Percentiles rank a stretch among this genome's conserved stretches.
phyloP scores from a whole-genome alignment of 2,329 filamentous ascomycete genomes.

The Colletotrichum tofieldiae region DNA sequence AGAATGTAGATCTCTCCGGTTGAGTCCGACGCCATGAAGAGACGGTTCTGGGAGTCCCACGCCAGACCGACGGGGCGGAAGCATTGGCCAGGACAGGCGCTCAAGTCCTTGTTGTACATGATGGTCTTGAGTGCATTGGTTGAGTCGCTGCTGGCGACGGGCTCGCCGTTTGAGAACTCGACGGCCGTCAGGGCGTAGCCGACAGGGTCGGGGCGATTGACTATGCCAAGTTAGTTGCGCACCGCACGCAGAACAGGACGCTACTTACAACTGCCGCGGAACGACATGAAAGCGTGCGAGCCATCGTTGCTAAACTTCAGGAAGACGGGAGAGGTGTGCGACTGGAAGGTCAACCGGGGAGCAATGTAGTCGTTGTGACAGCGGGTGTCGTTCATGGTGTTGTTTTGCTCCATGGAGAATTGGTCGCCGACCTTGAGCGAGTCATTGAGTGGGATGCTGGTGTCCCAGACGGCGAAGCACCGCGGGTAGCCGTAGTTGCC shows the following conservation, averaged over 20 bases:
- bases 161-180: constrained; percentile 60
- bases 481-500: constrained; percentile 49
- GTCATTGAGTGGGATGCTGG: constrained; percentile 59
- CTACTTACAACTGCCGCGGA: constrained; percentile 79
- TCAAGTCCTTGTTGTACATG: constrained; percentile 68
- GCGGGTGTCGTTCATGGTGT: constrained; percentile 58
- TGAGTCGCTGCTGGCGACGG: constrained; percentile 58
- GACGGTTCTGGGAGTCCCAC: constrained; percentile 64
- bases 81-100: constrained; percentile 69
- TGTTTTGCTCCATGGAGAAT: constrained; percentile 60
- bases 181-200: constrained; percentile 64
- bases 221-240: constrained; percentile 46
- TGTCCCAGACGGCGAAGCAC: constrained; percentile 76
- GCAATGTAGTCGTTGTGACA: constrained; percentile 61
- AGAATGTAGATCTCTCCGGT: constrained; percentile 78
- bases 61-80: constrained; percentile 76
- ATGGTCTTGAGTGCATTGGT: constrained; percentile 66
- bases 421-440: constrained; percentile 64
- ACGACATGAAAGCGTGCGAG: constrained; percentile 75
- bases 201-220: constrained; percentile 59
- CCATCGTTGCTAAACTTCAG: constrained; percentile 75
- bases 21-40: constrained; percentile 75
- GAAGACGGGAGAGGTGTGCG: constrained; percentile 81
- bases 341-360: constrained; percentile 71
- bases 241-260: not conserved